Conservation (phyloP, 768 basidiomycete species). For the Pulveroboletus sp. region DNA sequence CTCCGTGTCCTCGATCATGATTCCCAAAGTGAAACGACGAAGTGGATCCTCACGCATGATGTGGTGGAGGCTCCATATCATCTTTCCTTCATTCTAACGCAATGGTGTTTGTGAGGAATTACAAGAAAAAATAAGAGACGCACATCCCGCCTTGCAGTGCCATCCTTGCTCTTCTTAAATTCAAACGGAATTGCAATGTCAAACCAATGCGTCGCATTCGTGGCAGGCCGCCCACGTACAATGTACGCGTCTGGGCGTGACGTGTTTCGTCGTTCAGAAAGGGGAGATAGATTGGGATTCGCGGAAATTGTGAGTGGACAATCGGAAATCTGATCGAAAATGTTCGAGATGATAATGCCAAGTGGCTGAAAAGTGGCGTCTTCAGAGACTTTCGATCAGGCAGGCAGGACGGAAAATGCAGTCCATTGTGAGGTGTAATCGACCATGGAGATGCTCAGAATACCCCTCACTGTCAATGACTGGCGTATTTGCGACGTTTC, state of each 20-base stretch:
- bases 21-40: too few species aligned
- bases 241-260: slow-evolving; percentile 6
- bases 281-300: too few species aligned
- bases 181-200: slow-evolving; percentile 10
- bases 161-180: neutral
- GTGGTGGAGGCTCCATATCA: slow-evolving; percentile 27
- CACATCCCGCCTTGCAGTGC: neutral
- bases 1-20: too few species aligned
- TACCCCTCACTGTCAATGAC: neutral
- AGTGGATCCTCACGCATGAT: too few species aligned
- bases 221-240: neutral
- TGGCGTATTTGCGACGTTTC: too few species aligned
- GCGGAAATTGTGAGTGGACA: too few species aligned
- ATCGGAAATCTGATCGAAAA: neutral
- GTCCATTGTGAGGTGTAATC: too few species aligned
- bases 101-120: neutral
- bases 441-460: too few species aligned
- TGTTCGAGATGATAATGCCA: neutral
- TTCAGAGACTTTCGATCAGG: neutral
- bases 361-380: neutral
- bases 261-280: neutral
- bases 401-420: neutral
- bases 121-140: too few species aligned
- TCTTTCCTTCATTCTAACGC: slow-evolving; percentile 15
- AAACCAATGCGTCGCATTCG: neutral